phyloP scores from a whole-genome alignment of 1,139 yeast genomes.

The Saccharomyces uvarum region DNA sequence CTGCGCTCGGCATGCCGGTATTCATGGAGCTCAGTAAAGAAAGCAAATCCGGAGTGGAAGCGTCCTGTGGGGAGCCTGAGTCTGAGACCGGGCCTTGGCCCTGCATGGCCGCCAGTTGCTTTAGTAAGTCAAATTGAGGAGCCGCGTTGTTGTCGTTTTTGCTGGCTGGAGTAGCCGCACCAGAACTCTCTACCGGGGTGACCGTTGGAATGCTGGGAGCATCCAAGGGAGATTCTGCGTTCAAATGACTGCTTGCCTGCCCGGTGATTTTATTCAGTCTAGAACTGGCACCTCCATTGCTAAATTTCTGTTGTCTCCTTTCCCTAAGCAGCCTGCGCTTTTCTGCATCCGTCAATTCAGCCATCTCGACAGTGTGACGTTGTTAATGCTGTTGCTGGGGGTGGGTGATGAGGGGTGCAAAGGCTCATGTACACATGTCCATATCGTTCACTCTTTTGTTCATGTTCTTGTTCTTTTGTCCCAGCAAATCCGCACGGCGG shows the following conservation, averaged over 20 bases:
- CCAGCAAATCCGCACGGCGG: slow-evolving; percentile 1
- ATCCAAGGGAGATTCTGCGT: slow-evolving; percentile 33
- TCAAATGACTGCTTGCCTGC: slow-evolving; percentile 31
- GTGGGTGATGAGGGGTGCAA: not conserved
- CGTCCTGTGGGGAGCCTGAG: slow-evolving; percentile 1
- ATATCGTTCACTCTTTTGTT: not conserved
- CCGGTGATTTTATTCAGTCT: slow-evolving; percentile 50
- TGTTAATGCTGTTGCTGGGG: not conserved
- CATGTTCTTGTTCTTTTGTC: not conserved
- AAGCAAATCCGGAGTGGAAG: slow-evolving; percentile 26
- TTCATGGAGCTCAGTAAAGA: slow-evolving; percentile 24
- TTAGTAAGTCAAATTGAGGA: slow-evolving; percentile 22
- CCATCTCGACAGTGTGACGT: slow-evolving; percentile 13
- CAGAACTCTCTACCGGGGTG: not conserved
- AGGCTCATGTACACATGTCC: not conserved
- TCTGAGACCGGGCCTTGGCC: slow-evolving; percentile 6
- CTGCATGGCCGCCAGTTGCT: slow-evolving; percentile 19
- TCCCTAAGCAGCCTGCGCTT: slow-evolving; percentile 56
- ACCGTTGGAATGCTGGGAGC: slow-evolving; percentile 6
- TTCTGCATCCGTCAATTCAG: slow-evolving; percentile 48
- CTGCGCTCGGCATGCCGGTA: slow-evolving; percentile 8
- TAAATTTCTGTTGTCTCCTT: slow-evolving; percentile 63
- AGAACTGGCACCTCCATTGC: slow-evolving; percentile 48
- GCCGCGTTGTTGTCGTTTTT: slow-evolving; percentile 3
- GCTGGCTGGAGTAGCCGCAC: not conserved